Evolutionary conservation across 202 grass and related monocot species (phyloP), one percentile per base, ranked within the genome.

Genomic region (Hordeum pubiflorum): DNA sequence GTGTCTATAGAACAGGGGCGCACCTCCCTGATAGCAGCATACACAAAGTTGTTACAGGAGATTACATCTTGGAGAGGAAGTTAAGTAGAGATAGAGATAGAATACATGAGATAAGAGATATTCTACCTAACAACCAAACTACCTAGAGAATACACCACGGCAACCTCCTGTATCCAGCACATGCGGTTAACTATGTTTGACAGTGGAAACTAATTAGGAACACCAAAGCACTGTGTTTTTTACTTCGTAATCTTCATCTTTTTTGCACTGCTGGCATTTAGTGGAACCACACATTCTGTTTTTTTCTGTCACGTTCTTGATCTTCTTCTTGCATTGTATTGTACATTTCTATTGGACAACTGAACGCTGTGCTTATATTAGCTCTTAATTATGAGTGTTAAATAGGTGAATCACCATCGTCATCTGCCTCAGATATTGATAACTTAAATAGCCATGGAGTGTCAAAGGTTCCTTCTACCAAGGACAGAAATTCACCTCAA

Each of bases 331-430:
- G 10, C 40, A n/a, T 27, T 69, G 38, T 70, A 58, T 41, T 23
- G 15, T 71, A 44, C 37, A 60, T 41, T 31, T 56, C 5, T 81
- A 32, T 59, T 52, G 18, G n/a, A 43, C 24, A 38, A 60, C 44
- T 43, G 38, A 44, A 34, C 38, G 69, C 64, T 65, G 6, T 64
- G 23, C 58, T 31, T 40, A 78, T 43, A 59, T 64, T 84, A 29
- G 1, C 29, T 67, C 72, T 69, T 85, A 58, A 61, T 63, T 85
- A 55, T 66, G 76, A 43, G 24, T 82, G 74, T 64, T 86, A 57
- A 82, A 90, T 81, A 89, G 84, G 88, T 84, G 88, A 97, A 72
- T 91, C 90, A 21, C 79, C 90, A 81, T 93, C 93, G 21, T 93
- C 88, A 77, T 91, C 84, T 87, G 84, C 90, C 8, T 91, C 84